These are phyloP conservation scores for Xylaria acuta DNA, from an alignment of 495 filamentous ascomycete genomes.

Conservation along the genomic window DNA sequence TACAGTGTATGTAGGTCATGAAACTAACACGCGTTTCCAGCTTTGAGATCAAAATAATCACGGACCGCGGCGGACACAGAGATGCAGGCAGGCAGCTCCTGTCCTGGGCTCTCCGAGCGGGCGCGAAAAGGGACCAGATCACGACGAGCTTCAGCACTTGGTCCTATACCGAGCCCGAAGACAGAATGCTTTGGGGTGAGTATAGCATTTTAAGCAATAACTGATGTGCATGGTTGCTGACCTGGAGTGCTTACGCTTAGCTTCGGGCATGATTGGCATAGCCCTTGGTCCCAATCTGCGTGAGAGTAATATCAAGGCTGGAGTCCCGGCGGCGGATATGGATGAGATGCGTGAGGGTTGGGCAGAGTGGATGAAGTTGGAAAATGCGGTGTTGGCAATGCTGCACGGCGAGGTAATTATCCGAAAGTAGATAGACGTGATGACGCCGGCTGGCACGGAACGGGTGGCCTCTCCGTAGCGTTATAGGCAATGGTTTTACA, in stretches of 20 bases:
- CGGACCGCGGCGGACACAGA: slow-evolving; percentile 40
- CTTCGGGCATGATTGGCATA: slow-evolving; percentile 41
- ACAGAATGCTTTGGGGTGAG: slow-evolving; percentile 50
- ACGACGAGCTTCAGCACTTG: slow-evolving; percentile 45
- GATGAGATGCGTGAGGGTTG: slow-evolving; percentile 53
- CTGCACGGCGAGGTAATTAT: slow-evolving; percentile 52
- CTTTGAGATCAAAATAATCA: slow-evolving; percentile 36
- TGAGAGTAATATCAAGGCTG: slow-evolving; percentile 41
- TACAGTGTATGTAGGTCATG: not conserved
- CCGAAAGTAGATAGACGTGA: slow-evolving; percentile 36
- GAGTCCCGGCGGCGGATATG: slow-evolving; percentile 44
- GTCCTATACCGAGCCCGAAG: slow-evolving; percentile 44
- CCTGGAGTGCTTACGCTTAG: slow-evolving; percentile 25
- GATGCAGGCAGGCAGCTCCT: slow-evolving; percentile 48
- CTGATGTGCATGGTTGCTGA: not conserved
- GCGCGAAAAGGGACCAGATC: slow-evolving; percentile 45
- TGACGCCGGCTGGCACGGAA: not conserved
- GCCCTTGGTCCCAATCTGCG: slow-evolving; percentile 39
- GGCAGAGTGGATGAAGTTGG: slow-evolving; percentile 46
- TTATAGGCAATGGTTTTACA: not conserved
- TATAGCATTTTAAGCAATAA: slow-evolving; percentile 32
- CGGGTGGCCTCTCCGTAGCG: not conserved
- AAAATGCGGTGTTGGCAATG: slow-evolving; percentile 46
- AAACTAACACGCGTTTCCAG: not conserved
- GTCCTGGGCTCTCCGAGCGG: slow-evolving; percentile 51